Base-by-base conservation (phyloP, 2,329 filamentous ascomycete genomes). In the Claviceps pazoutovae region DNA sequence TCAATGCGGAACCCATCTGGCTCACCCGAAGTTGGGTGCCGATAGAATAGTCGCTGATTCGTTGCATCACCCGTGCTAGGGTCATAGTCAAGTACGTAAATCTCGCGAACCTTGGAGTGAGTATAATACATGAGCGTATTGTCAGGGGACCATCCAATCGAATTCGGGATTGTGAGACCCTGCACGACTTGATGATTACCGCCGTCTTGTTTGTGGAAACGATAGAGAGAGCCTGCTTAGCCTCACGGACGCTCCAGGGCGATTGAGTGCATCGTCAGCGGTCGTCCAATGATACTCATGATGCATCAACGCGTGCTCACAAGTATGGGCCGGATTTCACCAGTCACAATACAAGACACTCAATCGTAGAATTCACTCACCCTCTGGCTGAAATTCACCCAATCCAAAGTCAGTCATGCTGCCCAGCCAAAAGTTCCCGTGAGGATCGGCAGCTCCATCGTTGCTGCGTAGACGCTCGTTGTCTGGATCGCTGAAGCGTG, bases 1-100 rank as follows among this genome's bases (percentile, higher is more conserved):
- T 96, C 90, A 61, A 94, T 78, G 56, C 84, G 83, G 68, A 91
- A 90, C 2, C 90, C 90, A 66, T 96, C 90, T 1, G 88, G 88
- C 56, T 80, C 79, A 47, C 83, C 83, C 26, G 75, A 66, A 1
- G 78, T 78, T 4, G 78, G 74, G 62, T 89, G 80, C 52, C 76
- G 71, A 70, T 89, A 91, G 68, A 89, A 88, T 39, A 83, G 71
- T 51, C 85, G 80, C 61, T 80, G 77, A 66, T 86, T 83, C 53
- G 75, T 77, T 50, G 88, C 73, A n/a, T 69, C 69, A 38, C 84
- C 85, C 2, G 78, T 81, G n/a, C 67, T 63, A 1, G 70, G 61
- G 58, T 84, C 73, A 68, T 86, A 95, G 67, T 91, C 85, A 64
- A 83, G 89, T 21, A 82, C 81, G 59, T 79, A 82, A 57, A 96